Base-by-base conservation (phyloP, 2,329 filamentous ascomycete species). In the Fusarium graminum region DNA sequence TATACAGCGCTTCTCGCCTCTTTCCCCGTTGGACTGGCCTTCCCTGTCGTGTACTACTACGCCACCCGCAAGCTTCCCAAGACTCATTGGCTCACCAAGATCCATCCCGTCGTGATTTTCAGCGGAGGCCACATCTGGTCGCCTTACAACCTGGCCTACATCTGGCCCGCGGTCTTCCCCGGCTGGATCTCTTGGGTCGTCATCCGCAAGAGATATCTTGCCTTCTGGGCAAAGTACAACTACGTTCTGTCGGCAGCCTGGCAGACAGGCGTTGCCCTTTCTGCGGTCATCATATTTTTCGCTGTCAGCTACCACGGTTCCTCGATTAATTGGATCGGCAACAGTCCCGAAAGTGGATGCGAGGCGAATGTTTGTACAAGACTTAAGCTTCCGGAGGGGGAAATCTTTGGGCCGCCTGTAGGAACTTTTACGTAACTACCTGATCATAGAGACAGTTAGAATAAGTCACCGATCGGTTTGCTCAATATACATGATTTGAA, bases 271-370 rank as follows among this genome's bases (percentile, higher is more conserved):
- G 78, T 85, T 19, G 82, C 82, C 10, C 75, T 85, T 30, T 71
- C 81, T 0, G 82, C 75, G 6, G 74, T 85, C n/a, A 63, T 85
- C 42, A 82, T 85, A 47, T 82, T 85, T 74, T 86, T 85, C 56
- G 77, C 78, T 2, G 73, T 85, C 7, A 77, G 81, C 58, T 82
- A 77, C 66, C 71, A 71, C 1, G 73, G 72, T 0, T 66, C 76
- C 5, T 69, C 76, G 28, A 53, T 84, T 19, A 59, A 78, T 5
- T 84, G 82, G 82, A 83, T 81, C 76, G 82, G 82, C 2, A 83
- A 82, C 58, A 70, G 67, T 12, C 42, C 67, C 1, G 51, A 59
- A 7, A 63, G 62, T 12, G 75, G 75, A 2, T 77, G 75, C 25
- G 75, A 77, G 39, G 69, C 63, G 2, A 26, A 59, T 4, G 28